Evolutionary conservation across 768 basidiomycete genomes (phyloP).

Genomic region (Podaxis mareebaensis): DNA sequence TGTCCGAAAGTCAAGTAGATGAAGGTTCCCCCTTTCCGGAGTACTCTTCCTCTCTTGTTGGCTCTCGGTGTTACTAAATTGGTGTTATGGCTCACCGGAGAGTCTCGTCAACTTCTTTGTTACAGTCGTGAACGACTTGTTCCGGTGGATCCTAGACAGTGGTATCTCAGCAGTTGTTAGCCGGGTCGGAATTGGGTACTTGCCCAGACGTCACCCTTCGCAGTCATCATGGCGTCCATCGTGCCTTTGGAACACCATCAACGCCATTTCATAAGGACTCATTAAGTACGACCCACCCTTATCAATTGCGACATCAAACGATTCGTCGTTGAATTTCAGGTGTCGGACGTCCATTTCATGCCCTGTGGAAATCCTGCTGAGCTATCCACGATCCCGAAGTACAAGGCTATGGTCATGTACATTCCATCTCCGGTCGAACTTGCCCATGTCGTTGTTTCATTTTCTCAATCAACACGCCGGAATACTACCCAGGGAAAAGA

Average conservation of each 20-base stretch:
- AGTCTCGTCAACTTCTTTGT: constrained; percentile 74
- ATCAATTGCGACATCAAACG: constrained; percentile 82
- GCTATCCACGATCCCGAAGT: neutral
- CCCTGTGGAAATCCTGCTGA: constrained; percentile 46
- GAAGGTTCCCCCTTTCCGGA: constrained; percentile 62
- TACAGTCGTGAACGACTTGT: constrained; percentile 69
- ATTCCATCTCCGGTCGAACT: constrained; percentile 67
- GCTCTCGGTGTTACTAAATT: neutral
- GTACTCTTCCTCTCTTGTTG: constrained; percentile 44
- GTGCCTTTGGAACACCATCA: constrained; percentile 42
- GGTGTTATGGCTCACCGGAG: constrained; percentile 47
- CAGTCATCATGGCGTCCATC: constrained; percentile 90
- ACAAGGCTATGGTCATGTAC: constrained; percentile 34
- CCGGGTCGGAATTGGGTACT: neutral
- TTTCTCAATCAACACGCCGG: constrained; percentile 68
- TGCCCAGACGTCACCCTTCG: constrained; percentile 83
- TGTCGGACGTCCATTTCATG: constrained; percentile 81
- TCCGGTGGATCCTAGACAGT: constrained; percentile 68
- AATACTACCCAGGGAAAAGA: constrained; percentile 53
- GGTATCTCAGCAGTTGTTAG: neutral
- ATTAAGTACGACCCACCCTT: constrained; percentile 48
- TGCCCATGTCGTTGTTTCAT: constrained; percentile 60
- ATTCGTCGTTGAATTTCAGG: constrained; percentile 55
- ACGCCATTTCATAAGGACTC: neutral
- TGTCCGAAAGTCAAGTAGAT: constrained; percentile 88